Base-by-base conservation (phyloP, 176 grass and related monocot genomes). In the Phoenix roebelenii region DNA sequence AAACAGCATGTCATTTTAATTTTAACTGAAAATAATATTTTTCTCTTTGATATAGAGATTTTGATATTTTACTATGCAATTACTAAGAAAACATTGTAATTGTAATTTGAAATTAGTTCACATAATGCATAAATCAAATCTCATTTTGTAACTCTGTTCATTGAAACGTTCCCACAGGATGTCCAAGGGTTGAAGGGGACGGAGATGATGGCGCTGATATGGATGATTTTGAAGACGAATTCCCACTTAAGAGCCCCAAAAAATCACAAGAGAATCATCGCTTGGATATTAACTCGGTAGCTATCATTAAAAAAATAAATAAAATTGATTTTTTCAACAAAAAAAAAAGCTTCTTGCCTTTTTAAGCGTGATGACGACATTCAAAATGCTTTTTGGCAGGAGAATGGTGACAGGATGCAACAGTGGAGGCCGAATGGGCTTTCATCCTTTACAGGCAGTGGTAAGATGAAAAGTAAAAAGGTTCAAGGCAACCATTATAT, bases 201-300 rank as follows among this genome's bases (percentile, higher is more conserved):
- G 81, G 85, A 7, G 87, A 91, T 0, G 84, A 85, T 7, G 84
- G 62, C 26, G 44, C 44, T 6, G 79, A 95, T 12, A 85, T 97
- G 92, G 84, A 91, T 65, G 92, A 97, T 63, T 49, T 85, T 2
- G 87, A 91, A 19, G 87, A 88, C 24, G 92, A 97, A 64, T 80
- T 88, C 69, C 86, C 75, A 69, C 62, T 55, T 15, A 91, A 83
- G 73, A 90, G 69, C 79, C 87, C 83, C 17, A 74, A 50, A 54
- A 85, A 88, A 65, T 65, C 69, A 35, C 77, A 90, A 62, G 84
- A 91, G 24, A 76, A 75, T 5, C 68, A 74, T 4, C 51, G 64
- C 0, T 79, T 85, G 62, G 87, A 97, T 60, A 72, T 83, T 0
- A 88, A 83, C 78, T 97, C 92, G 72, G 89, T 94, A 68, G 54